phyloP scores from a whole-genome alignment of 371 early-diverging fungal genomes.

The Actinomucor elegans region DNA sequence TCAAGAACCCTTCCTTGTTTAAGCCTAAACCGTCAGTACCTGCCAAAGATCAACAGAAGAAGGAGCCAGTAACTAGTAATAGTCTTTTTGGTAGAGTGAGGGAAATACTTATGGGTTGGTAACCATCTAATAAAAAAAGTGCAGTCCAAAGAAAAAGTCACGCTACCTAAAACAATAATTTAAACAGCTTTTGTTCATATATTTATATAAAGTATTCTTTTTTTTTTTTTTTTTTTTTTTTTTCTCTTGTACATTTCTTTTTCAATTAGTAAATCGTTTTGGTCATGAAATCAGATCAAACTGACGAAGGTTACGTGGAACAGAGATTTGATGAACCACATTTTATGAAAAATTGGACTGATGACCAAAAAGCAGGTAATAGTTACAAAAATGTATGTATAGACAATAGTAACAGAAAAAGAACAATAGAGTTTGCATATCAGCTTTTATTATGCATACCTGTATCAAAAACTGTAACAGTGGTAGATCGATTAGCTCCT shows the following conservation, averaged over 20 bases:
- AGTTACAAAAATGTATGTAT: not conserved
- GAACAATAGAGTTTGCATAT: conserved; percentile 62
- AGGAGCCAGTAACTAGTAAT: not conserved
- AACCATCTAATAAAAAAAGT: no score
- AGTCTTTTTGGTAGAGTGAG: not conserved
- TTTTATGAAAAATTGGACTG: conserved; percentile 51
- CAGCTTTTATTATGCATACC: conserved; percentile 65
- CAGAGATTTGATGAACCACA: conserved; percentile 55
- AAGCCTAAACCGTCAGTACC: no score
- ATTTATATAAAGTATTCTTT: not conserved
- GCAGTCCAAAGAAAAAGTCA: no score
- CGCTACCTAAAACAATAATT: no score
- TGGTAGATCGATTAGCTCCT: conserved; percentile 60
- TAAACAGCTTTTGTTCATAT: no score
- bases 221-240: not conserved
- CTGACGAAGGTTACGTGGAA: conserved; percentile 71
- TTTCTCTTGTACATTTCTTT: not conserved
- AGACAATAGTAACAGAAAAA: not conserved
- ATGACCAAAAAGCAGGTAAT: conserved; percentile 68
- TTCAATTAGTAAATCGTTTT: not conserved
- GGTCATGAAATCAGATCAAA: conserved; percentile 7
- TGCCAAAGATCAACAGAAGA: not conserved
- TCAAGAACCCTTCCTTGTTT: no score
- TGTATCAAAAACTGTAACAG: conserved; percentile 49
- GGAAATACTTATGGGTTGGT: not conserved